Percentiles rank a stretch among this genome's conserved stretches.
These are phyloP conservation scores for Pelargonium myrrhifolium DNA, from an alignment of 441 rosid genomes.

Conservation along the genomic window DNA sequence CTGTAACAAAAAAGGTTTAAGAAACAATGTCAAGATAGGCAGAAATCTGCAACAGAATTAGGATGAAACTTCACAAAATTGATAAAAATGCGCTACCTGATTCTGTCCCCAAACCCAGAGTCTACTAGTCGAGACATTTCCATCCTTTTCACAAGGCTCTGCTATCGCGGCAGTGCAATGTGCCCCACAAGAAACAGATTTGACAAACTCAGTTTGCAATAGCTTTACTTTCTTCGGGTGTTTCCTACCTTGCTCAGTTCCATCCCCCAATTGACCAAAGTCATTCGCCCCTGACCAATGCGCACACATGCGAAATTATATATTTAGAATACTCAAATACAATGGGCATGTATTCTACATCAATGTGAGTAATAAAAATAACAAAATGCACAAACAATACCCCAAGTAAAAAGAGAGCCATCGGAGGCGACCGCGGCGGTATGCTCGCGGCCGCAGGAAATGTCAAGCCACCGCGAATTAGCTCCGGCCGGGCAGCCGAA, in stretches of 20 bases:
- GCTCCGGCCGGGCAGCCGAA: conserved; percentile 81
- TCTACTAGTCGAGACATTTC: conserved; percentile 52
- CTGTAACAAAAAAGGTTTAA: conserved; percentile 27
- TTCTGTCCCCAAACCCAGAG: conserved; percentile 99
- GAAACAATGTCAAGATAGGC: conserved; percentile 11
- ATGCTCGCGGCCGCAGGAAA: conserved; percentile 88
- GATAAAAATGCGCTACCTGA: conserved; percentile 44
- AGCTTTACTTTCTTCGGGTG: conserved; percentile 72
- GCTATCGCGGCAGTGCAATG: conserved; percentile 90
- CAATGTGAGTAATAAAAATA: neutral
- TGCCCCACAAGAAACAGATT: conserved; percentile 84
- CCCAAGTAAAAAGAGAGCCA: conserved; percentile 97
- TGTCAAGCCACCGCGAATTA: conserved; percentile 76
- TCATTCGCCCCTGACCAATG: conserved; percentile 66
- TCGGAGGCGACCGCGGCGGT: conserved; percentile 94
- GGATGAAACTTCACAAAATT: neutral
- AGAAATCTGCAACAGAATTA: neutral
- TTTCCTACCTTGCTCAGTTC: conserved; percentile 75
- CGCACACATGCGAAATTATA: conserved; percentile 1
- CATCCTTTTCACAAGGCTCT: conserved; percentile 69
- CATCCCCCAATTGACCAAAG: conserved; percentile 96
- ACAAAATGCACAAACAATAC: conserved; percentile 24
- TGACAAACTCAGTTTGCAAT: conserved; percentile 73
- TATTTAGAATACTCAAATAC: neutral
- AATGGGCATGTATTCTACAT: neutral